Conservation (phyloP, 139 green algal genomes). For the Chlorella sp. region DNA sequence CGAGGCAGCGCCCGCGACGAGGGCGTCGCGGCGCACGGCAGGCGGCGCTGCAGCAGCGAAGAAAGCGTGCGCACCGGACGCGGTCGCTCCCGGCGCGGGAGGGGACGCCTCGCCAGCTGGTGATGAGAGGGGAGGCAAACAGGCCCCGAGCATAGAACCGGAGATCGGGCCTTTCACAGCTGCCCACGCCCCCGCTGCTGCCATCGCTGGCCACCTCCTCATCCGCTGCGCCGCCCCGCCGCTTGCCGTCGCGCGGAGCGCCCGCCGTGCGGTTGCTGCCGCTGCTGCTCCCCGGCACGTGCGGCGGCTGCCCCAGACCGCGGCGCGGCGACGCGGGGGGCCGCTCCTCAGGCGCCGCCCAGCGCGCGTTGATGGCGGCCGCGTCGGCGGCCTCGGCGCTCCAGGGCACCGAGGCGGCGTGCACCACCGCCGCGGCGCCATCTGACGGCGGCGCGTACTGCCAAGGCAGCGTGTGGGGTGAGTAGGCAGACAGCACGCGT, state of each 20-base stretch:
- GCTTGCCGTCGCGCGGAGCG: neutral
- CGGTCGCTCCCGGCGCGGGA: no score
- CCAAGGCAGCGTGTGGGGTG: no score
- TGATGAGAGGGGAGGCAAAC: constrained; percentile 59
- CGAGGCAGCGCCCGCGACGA: no score
- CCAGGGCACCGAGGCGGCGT: constrained; percentile 63
- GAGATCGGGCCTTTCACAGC: neutral
- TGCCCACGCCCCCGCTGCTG: constrained; percentile 1
- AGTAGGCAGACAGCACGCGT: no score
- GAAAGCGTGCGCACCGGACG: no score
- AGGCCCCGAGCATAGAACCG: constrained; percentile 77
- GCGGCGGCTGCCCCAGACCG: no score
- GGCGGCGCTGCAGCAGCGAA: no score
- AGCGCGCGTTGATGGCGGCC: constrained; percentile 6
- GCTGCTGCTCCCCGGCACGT: no score
- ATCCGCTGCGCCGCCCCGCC: neutral
- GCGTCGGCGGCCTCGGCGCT: neutral
- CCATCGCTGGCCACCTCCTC: neutral
- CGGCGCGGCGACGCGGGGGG: no score
- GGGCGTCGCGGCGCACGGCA: no score
- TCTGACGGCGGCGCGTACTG: constrained; percentile 71
- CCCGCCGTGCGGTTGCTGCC: neutral
- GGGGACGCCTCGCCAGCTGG: constrained; percentile 10
- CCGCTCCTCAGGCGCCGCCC: neutral
- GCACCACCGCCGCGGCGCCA: constrained; percentile 56